These are phyloP conservation scores for Aspergillus ibericus DNA, from an alignment of 2,329 filamentous ascomycete genomes.

Conservation along the genomic window DNA sequence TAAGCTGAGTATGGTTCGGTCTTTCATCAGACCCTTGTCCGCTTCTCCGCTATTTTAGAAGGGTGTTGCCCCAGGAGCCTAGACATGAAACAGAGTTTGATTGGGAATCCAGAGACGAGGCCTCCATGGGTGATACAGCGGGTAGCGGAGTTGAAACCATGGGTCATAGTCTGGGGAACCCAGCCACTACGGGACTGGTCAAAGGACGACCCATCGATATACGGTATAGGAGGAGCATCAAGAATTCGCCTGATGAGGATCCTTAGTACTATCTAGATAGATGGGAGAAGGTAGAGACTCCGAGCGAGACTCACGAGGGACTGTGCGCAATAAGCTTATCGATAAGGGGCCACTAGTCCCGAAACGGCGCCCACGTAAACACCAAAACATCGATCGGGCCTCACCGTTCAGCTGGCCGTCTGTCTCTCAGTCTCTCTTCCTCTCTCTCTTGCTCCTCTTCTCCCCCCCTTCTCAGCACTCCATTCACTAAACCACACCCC, in stretches of 20 bases:
- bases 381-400: conserved; percentile 35
- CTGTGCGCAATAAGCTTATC: conserved; percentile 42
- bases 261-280: no score
- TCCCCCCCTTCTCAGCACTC: conserved; percentile 5
- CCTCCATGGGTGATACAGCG: conserved; percentile 19
- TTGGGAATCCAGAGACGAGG: conserved; percentile 6
- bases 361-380: conserved; percentile 41
- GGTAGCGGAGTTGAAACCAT: conserved; percentile 24
- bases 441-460: conserved; percentile 14
- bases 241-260: no score
- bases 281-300: conserved; percentile 18
- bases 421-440: conserved; percentile 7
- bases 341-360: conserved; percentile 42
- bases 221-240: no score
- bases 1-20: not conserved
- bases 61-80: not conserved
- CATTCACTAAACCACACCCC: not conserved
- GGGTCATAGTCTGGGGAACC: conserved; percentile 11
- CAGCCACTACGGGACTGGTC: not conserved
- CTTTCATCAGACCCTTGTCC: not conserved
- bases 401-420: conserved; percentile 29
- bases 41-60: not conserved
- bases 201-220: not conserved
- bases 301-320: conserved; percentile 28
- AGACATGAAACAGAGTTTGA: not conserved